These are phyloP conservation scores for Beta vulgaris DNA, from an alignment of 148 eudicot genomes.

Conservation along the genomic window DNA sequence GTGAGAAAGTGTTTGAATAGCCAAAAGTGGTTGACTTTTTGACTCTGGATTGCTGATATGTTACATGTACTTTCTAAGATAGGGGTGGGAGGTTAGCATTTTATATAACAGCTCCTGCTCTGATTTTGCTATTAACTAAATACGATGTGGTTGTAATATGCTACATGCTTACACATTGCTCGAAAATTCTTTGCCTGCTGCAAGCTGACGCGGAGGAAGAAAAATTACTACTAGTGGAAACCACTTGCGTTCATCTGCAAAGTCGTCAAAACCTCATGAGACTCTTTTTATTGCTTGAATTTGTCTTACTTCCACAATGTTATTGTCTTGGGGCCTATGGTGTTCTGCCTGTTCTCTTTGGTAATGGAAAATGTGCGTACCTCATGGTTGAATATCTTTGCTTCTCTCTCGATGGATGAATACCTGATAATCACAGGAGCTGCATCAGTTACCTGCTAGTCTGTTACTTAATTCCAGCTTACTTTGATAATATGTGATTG, in stretches of 20 bases:
- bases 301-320: not conserved
- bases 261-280: not conserved
- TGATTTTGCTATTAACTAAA: not conserved
- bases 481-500: no score
- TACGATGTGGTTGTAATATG: not conserved
- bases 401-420: not conserved
- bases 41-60: not conserved
- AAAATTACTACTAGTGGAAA: not conserved
- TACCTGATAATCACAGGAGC: not conserved
- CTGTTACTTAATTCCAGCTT: no score
- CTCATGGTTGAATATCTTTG: not conserved
- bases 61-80: no score
- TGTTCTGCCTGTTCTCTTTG: not conserved
- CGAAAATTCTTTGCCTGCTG: not conserved
- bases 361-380: not conserved
- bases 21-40: not conserved
- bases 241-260: not conserved
- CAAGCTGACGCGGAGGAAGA: not conserved
- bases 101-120: not conserved
- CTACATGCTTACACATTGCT: not conserved
- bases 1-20: not conserved
- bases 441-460: not conserved
- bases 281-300: not conserved
- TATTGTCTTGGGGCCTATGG: not conserved
- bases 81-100: no score